Evolutionary conservation across 2,329 filamentous ascomycete species (phyloP).

Genomic region (Talaromyces sp.): DNA sequence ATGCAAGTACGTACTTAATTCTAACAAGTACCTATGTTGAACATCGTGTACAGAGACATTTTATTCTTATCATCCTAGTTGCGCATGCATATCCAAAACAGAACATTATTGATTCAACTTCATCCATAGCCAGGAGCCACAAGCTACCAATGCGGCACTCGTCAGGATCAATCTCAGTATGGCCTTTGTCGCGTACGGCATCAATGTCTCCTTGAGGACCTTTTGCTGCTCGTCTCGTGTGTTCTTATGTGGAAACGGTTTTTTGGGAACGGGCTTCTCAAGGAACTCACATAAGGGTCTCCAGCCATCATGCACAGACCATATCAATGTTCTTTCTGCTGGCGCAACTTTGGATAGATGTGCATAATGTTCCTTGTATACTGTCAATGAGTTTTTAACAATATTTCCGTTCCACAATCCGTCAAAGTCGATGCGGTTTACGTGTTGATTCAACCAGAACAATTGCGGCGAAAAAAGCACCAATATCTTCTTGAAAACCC

Average conservation of each 20-base stretch:
- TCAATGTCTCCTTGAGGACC: neutral
- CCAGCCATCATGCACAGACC: conserved; percentile 33
- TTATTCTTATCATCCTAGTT: neutral
- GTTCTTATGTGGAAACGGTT: neutral
- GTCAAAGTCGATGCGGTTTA: neutral
- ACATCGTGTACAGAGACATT: neutral
- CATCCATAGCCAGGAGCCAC: neutral
- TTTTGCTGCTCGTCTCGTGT: neutral
- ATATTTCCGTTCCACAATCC: neutral
- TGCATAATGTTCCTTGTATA: conserved; percentile 24
- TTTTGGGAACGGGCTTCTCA: neutral
- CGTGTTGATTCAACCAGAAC: neutral
- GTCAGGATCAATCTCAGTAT: neutral
- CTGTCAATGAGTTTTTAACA: neutral
- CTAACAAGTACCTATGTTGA: neutral
- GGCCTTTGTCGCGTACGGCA: neutral
- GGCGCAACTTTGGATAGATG: conserved; percentile 26
- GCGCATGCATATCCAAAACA: neutral
- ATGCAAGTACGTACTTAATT: neutral
- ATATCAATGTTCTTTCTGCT: conserved; percentile 26
- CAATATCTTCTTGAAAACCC: neutral
- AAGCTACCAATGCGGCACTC: neutral
- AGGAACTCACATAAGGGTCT: conserved; percentile 26
- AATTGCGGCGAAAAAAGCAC: neutral
- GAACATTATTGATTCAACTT: neutral